Evolutionary conservation across 495 filamentous ascomycete genomes (phyloP), one percentile per base, ranked within the genome.

Genomic region (Lasiosphaeris hirsuta): DNA sequence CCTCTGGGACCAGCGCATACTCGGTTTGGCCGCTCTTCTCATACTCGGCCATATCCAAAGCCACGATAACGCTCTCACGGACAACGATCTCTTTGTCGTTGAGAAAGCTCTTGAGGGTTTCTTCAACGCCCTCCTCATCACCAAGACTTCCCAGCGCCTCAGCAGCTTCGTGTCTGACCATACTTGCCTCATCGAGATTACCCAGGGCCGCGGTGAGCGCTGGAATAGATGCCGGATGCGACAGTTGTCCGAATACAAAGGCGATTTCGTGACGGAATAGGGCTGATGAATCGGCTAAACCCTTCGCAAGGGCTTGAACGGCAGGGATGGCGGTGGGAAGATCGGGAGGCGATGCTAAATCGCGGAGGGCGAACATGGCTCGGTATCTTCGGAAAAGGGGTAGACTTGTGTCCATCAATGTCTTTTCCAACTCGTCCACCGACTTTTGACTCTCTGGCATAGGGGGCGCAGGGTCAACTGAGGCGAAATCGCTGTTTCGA

Each of bases 221-320:
- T 8, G 94, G 91, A 64, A 99, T 95, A 0, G 89, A 94, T n/a
- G 92, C 92, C 1, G 95, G 94, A 69, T 97, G 93, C 50, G 88
- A 89, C 23, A 99, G 80, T 66, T 99, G 95, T 18, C 94, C 94
- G 63, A 97, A 99, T 10, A 99, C 93, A 67, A 99, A 99, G 10
- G 95, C 94, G 63, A 97, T 89, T 68, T 99, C 94, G 72, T 99
- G 94, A 57, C 94, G 83, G 79, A 99, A 97, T n/a, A 99, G 84
- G 15, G 92, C 90, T 41, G 90, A 96, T 9, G 84, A 78, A 69
- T 99, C 94, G 7, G 78, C 77, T 64, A 99, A 86, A 2, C 94
- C 95, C 64, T 83, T 85, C n/a, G 93, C 88, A 45, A 99, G 78
- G 7, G 92, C 88, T 46, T 86, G 80, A 53, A 99, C 80, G 38